These are phyloP conservation scores for Carnegiea gigantea DNA, from an alignment of 179 eudicot species.

Conservation along the genomic window DNA sequence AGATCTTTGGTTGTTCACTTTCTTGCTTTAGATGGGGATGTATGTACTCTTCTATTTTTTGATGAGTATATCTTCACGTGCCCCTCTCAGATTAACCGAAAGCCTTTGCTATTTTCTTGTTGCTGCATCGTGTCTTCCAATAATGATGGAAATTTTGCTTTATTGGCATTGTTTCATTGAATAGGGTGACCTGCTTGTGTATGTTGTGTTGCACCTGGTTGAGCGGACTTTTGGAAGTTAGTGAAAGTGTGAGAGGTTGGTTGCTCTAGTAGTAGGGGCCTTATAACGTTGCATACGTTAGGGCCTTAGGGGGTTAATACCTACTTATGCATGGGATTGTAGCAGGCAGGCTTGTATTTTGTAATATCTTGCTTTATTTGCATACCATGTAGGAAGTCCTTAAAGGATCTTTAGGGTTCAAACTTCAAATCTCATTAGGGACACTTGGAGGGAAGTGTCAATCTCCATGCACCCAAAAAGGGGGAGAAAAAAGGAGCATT, in stretches of 20 bases:
- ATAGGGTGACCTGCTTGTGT: not conserved
- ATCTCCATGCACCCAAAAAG: too few species aligned
- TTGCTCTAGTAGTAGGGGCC: not conserved
- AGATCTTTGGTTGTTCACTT: not conserved
- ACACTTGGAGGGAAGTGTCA: too few species aligned
- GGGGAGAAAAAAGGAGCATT: too few species aligned
- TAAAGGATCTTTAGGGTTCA: too few species aligned
- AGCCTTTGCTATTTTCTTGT: not conserved
- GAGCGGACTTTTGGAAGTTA: not conserved
- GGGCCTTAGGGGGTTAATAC: not conserved
- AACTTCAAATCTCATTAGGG: too few species aligned
- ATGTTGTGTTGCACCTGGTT: not conserved
- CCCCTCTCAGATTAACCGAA: not conserved
- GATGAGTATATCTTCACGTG: not conserved
- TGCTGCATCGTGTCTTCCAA: not conserved
- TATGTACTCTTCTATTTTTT: not conserved
- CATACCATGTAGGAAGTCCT: too few species aligned
- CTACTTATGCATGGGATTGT: not conserved
- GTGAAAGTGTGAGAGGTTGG: not conserved
- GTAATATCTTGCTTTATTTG: too few species aligned
- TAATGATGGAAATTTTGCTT: not conserved
- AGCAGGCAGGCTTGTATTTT: not conserved
- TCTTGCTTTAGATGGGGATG: constrained; percentile 15
- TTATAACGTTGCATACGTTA: not conserved
- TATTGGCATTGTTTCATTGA: not conserved